Evolutionary conservation across 352 stramenopile genomes (phyloP).

Genomic region (Phytopythium delawarense): DNA sequence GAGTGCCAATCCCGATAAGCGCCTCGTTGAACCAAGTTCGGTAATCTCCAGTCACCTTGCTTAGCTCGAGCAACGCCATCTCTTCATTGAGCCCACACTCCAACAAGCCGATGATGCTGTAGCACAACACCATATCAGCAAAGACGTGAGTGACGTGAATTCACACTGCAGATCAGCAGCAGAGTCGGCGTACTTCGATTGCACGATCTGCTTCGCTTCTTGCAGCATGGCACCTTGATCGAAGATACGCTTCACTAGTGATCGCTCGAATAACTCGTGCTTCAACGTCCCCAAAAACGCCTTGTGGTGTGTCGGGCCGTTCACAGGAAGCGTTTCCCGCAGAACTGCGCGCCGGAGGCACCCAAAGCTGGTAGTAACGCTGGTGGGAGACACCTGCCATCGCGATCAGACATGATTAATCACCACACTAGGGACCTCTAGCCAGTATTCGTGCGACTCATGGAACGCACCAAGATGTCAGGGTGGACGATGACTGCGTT

Average conservation of each 20-base stretch:
- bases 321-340: slow-evolving; percentile 63
- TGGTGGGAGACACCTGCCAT: slow-evolving; percentile 73
- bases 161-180: neutral
- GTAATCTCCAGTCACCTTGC: slow-evolving; percentile 53
- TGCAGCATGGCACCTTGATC: slow-evolving; percentile 27
- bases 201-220: slow-evolving; percentile 47
- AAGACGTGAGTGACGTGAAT: neutral
- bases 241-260: slow-evolving; percentile 34
- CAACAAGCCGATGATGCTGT: slow-evolving; percentile 60
- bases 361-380: slow-evolving; percentile 68
- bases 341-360: slow-evolving; percentile 69
- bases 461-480: slow-evolving; percentile 56
- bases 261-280: slow-evolving; percentile 76
- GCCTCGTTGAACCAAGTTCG: slow-evolving; percentile 40
- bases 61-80: slow-evolving; percentile 46
- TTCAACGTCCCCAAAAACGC: slow-evolving; percentile 78
- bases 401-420: neutral
- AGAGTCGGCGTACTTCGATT: slow-evolving; percentile 40
- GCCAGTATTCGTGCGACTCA: neutral
- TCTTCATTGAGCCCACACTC: slow-evolving; percentile 65
- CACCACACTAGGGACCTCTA: neutral
- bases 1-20: slow-evolving; percentile 17
- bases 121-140: slow-evolving; percentile 8
- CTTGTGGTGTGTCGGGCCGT: slow-evolving; percentile 44
- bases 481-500: slow-evolving; percentile 70